These are phyloP conservation scores for Alternaria longipes DNA, from an alignment of 2,329 filamentous ascomycete genomes.

Conservation along the genomic window DNA sequence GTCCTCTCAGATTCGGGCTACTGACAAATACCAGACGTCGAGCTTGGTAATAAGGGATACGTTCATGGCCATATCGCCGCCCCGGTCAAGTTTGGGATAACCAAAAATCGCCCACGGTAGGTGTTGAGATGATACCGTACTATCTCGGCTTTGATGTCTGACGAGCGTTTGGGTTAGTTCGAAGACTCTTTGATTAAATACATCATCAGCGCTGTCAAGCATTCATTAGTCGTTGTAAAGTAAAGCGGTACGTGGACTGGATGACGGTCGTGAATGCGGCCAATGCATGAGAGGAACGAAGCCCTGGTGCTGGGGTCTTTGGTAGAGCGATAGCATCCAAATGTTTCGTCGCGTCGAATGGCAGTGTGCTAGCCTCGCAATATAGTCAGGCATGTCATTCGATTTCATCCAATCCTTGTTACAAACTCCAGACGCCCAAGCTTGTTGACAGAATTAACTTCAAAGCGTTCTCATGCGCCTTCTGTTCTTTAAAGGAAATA, in stretches of 20 bases:
- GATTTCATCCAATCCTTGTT: not conserved
- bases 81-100: too few relatives aligned
- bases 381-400: not conserved
- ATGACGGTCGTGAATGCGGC: not conserved
- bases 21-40: too few relatives aligned
- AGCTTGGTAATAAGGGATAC: too few relatives aligned
- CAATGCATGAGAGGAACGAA: not conserved
- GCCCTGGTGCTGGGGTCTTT: not conserved
- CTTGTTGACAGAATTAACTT: conserved; percentile 6
- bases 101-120: too few relatives aligned
- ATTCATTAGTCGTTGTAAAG: not conserved
- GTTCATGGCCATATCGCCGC: too few relatives aligned
- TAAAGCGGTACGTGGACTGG: not conserved
- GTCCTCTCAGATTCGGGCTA: too few relatives aligned
- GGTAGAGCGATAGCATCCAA: not conserved
- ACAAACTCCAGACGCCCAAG: conserved; percentile 10
- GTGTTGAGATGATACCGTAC: too few relatives aligned
- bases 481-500: conserved; percentile 75
- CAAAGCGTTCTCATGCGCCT: not conserved
- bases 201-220: not conserved
- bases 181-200: too few relatives aligned
- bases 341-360: not conserved
- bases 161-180: too few relatives aligned
- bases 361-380: not conserved
- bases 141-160: too few relatives aligned